A percentile compares a stretch with the other conserved stretches of the same genome.
Evolutionary conservation across 768 basidiomycete species (phyloP).

Genomic region (Termitomyces bulborhizus): DNA sequence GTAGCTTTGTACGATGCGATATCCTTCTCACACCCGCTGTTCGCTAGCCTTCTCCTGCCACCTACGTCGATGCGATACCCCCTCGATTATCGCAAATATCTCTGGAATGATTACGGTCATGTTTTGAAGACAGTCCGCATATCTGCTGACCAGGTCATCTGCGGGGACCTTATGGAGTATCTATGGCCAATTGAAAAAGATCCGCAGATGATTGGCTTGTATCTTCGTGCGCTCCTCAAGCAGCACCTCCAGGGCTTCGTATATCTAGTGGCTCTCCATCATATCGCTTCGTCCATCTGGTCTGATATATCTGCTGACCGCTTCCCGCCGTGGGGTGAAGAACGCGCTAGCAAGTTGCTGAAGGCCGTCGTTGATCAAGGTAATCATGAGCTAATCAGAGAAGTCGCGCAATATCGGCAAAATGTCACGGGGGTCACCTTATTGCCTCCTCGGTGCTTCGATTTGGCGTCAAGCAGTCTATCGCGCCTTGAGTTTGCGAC

Average conservation of each 20-base stretch:
- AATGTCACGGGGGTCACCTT: conserved; percentile 1
- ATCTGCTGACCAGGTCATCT: conserved; percentile 44
- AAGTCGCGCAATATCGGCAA: conserved; percentile 49
- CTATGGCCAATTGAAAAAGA: conserved; percentile 68
- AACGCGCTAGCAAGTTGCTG: conserved; percentile 41
- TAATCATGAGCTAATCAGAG: conserved; percentile 35
- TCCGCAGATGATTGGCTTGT: conserved; percentile 54
- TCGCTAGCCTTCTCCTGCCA: conserved; percentile 69
- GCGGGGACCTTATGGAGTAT: conserved; percentile 50
- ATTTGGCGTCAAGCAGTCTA: neutral
- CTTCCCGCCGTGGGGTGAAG: conserved; percentile 18
- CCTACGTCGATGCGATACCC: conserved; percentile 75
- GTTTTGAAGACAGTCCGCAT: conserved; percentile 54
- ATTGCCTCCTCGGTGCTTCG: conserved; percentile 13
- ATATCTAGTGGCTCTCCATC: conserved; percentile 67
- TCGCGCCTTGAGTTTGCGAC: conserved; percentile 8
- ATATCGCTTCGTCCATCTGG: conserved; percentile 75
- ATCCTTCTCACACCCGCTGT: conserved; percentile 77
- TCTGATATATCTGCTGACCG: conserved; percentile 38
- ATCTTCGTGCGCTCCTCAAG: conserved; percentile 50
- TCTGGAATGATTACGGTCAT: conserved; percentile 80
- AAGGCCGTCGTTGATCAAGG: conserved; percentile 48
- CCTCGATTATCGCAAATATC: conserved; percentile 72
- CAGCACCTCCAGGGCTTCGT: conserved; percentile 49
- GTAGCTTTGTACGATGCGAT: conserved; percentile 86